Evolutionary conservation across 495 filamentous ascomycete genomes (phyloP).

Genomic region (Aspergillus leporis): DNA sequence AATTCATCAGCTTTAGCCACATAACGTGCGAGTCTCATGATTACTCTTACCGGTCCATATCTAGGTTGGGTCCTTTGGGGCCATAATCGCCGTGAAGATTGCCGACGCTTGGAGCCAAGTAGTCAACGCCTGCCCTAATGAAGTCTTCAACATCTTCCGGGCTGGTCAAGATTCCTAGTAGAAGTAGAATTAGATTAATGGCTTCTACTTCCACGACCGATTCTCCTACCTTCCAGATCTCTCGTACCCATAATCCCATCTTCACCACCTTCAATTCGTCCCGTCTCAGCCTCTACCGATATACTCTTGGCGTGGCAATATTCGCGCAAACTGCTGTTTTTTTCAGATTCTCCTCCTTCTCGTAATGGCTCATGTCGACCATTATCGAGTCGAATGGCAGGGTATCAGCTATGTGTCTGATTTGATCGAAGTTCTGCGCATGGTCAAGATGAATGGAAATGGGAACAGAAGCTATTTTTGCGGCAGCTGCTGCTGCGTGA

Average conservation of each 20-base stretch:
- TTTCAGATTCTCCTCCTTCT: conserved; percentile 69
- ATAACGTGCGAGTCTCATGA: neutral
- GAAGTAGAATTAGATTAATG: neutral
- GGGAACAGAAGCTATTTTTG: conserved; percentile 59
- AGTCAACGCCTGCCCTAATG: conserved; percentile 68
- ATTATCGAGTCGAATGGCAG: conserved; percentile 68
- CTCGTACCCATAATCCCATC: conserved; percentile 73
- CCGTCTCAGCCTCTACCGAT: conserved; percentile 70
- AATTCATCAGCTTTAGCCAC: neutral
- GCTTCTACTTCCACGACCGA: neutral
- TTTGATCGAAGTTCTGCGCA: conserved; percentile 60
- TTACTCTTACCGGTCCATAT: conserved; percentile 53
- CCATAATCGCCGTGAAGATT: conserved; percentile 80
- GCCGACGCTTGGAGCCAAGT: conserved; percentile 72
- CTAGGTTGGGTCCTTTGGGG: conserved; percentile 60
- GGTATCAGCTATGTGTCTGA: conserved; percentile 55
- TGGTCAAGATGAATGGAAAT: conserved; percentile 70
- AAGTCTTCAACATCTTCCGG: conserved; percentile 69
- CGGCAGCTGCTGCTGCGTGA: conserved; percentile 56
- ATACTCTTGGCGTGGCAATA: conserved; percentile 69
- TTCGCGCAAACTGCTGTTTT: conserved; percentile 57
- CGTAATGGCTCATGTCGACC: conserved; percentile 73
- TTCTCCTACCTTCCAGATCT: conserved; percentile 56
- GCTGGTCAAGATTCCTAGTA: conserved; percentile 55
- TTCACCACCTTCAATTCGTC: conserved; percentile 75